Base-by-base conservation (phyloP, 306 rosid genomes). In the Phaseolus lunatus region DNA sequence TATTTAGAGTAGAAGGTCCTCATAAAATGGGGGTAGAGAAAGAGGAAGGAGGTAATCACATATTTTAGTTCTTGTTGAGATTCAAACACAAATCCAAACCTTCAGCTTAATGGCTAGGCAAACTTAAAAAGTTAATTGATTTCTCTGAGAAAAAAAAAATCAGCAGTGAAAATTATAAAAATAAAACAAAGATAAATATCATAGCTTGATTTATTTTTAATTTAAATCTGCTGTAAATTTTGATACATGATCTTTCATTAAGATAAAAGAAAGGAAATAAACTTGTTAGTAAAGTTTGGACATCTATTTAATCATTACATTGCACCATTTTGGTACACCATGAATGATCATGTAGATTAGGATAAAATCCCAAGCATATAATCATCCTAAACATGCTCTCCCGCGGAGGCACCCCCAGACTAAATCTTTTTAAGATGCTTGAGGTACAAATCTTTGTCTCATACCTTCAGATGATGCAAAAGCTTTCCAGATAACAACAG, bases 381-480 rank as follows among this genome's bases (percentile, higher is more conserved):
- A 45, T 41, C 68, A 61, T 7, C 67, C 78, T 47, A 45, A 31
- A 18, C 72, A 65, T 41, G 44, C 39, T 45, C 12, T 71, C 57
- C 24, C 14, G 58, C 9, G 45, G 26, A 61, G 78, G 70, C 63
- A 66, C 41, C 27, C 49, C 5, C 14, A 45, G 72, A 63, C 49
- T 22, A 12, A 39, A 39, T 39, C 44, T 39, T 0, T 39, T 8
- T 37, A 37, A 37, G 24, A 45, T 23, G 37, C 70, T 78, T 50
- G 29, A 37, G 77, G 31, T 72, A 52, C 37, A 74, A 50, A 26
- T 47, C 23, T 31, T 31, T n/a, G 23, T 7, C 27, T 20, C 44
- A 24, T 49, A 33, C 49, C 70, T 22, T 31, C n/a, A 79, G 16
- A 67, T 26, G 19, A 72, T 29, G 57, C 63, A 83, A 74, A 43